Evolutionary conservation across 768 basidiomycete genomes (phyloP), one percentile per base, ranked within the genome.

Genomic region (Lactarius indigo): DNA sequence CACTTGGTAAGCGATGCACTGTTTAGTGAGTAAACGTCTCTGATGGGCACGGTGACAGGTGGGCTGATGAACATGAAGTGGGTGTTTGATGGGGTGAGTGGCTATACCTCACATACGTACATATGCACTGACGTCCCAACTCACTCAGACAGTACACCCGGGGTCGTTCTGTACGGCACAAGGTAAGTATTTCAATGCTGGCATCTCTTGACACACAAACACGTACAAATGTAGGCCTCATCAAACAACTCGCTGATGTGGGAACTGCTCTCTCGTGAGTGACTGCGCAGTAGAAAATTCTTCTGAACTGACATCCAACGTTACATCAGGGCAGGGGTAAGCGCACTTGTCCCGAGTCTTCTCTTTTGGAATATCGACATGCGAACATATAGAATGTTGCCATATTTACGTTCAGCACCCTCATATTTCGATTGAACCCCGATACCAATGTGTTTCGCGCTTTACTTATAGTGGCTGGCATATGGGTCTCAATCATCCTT

Each of bases 401-500:
- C 6, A 57, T 79, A 9, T 78, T 80, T 67, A 82, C 80, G 10
- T 78, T 81, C 63, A 71, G 69, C 52, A 75, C 78, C 1, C 68
- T 82, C 47, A 77, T 80, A 26, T 75, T 81, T 52, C 71, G 74
- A 13, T 74, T 74, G 72, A 69, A 69, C 63, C 72, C 72, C 10
- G 64, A 71, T 33, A 68, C 73, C 2, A 76, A 78, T 20, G 70
- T 75, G 17, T 64, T 72, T 69, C 63, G 76, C 2, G 78, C 79
- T 0, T 59, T 76, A 6, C 47, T 79, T 35, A 75, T 82, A 28
- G 67, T 76, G 2, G 64, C 68, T 2, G 26, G 66, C 13, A 79
- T 84, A 30, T 84, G 81, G 81, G 44, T 76, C 2, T 77, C 79
- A 42, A 73, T 78, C 20, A 76, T 75, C 18, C 72, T 85, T 9